Conservation (phyloP, 1,139 yeast species). For the Nakaseomyces delphensis region DNA sequence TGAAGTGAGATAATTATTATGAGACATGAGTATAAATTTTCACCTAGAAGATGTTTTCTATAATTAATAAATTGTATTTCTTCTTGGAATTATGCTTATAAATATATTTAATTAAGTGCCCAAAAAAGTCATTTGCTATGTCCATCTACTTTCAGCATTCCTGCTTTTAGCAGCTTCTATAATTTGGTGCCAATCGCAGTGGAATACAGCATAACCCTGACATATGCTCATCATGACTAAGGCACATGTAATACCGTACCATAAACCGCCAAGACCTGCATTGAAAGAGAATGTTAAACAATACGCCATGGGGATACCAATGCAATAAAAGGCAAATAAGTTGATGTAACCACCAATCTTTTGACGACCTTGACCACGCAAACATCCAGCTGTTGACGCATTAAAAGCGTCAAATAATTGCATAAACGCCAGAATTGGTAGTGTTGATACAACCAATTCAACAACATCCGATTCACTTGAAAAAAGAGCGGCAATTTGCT, state of each 20-base stretch:
- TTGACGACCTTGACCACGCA: slow-evolving; percentile 83
- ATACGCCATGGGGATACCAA: slow-evolving; percentile 69
- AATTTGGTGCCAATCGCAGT: slow-evolving; percentile 33
- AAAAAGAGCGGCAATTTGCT: slow-evolving; percentile 55
- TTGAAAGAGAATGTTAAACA: slow-evolving; percentile 49
- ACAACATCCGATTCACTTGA: slow-evolving; percentile 64
- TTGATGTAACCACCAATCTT: slow-evolving; percentile 76
- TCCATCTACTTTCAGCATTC: slow-evolving; percentile 44
- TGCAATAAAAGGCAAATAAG: slow-evolving; percentile 61
- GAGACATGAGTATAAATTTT: neutral
- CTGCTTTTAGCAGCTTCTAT: slow-evolving; percentile 31
- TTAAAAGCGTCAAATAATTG: slow-evolving; percentile 78
- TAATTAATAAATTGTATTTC: neutral
- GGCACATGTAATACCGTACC: slow-evolving; percentile 79
- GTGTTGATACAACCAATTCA: slow-evolving; percentile 38
- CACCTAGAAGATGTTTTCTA: slow-evolving; percentile 3
- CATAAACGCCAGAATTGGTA: slow-evolving; percentile 64
- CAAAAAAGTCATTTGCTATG: slow-evolving; percentile 6
- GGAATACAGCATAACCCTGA: slow-evolving; percentile 41
- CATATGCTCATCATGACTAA: slow-evolving; percentile 55
- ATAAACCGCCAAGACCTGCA: slow-evolving; percentile 62
- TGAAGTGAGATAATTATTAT: neutral
- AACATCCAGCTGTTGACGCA: slow-evolving; percentile 71
- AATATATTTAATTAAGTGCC: neutral
- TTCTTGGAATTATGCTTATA: neutral